Percentiles rank a stretch among this genome's conserved stretches.
Conservation (phyloP, 2,329 filamentous ascomycete genomes). For the Epichloe glyceriae region DNA sequence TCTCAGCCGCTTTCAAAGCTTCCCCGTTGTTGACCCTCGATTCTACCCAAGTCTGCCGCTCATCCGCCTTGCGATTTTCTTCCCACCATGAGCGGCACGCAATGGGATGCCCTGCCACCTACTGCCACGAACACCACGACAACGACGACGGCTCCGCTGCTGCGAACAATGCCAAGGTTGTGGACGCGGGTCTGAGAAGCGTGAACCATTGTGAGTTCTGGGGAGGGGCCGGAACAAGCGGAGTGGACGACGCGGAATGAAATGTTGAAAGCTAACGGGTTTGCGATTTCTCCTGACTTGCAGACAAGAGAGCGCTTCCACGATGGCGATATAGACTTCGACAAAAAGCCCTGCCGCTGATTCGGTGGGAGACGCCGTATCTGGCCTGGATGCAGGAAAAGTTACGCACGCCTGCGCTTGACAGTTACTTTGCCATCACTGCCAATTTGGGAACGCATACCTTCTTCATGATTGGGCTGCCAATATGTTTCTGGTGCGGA, state of each 20-base stretch:
- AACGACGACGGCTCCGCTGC: background rate
- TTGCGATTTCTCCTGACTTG: background rate
- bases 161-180: slow-evolving; percentile 15
- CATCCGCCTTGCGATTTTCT: background rate
- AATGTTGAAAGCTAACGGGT: slow-evolving; percentile 3
- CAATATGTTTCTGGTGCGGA: slow-evolving; percentile 94
- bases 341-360: slow-evolving; percentile 68
- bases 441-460: slow-evolving; percentile 96
- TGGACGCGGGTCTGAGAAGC: slow-evolving; percentile 67
- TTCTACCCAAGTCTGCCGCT: background rate
- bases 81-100: slow-evolving; percentile 19
- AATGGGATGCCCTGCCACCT: slow-evolving; percentile 20
- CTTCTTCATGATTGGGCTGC: slow-evolving; percentile 94
- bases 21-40: slow-evolving; percentile 2
- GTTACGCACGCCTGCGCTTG: slow-evolving; percentile 70
- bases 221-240: too few relatives aligned
- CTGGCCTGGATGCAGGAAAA: slow-evolving; percentile 74
- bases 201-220: slow-evolving; percentile 56
- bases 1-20: background rate
- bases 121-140: background rate
- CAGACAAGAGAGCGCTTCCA: slow-evolving; percentile 74
- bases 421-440: slow-evolving; percentile 93
- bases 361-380: slow-evolving; percentile 91
- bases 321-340: slow-evolving; percentile 80
- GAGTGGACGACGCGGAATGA: background rate